Evolutionary conservation across 306 rosid species (phyloP).

Genomic region (Malus sieversii): DNA sequence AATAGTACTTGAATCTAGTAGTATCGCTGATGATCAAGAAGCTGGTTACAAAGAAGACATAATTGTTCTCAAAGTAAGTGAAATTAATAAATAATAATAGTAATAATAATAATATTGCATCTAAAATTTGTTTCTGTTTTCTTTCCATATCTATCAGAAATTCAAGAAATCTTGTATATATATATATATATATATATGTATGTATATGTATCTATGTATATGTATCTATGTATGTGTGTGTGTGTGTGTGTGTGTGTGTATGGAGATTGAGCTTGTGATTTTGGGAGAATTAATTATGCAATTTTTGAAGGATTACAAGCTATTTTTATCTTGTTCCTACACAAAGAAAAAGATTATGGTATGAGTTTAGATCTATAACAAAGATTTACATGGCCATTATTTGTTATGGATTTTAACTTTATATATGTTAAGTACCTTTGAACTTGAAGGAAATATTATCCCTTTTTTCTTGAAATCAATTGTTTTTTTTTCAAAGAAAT

Average conservation of each 20-base stretch:
- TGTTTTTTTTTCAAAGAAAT: not conserved
- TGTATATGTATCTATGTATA: no score
- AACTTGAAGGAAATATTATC: not conserved
- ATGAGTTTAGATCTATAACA: not conserved
- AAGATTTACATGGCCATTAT: not conserved
- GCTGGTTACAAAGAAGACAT: not conserved
- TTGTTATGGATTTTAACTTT: not conserved
- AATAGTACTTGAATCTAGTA: not conserved
- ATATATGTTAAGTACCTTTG: not conserved
- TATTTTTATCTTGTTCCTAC: not conserved
- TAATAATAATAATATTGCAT: not conserved
- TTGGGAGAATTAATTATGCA: not conserved
- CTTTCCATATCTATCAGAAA: not conserved
- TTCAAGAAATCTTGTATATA: not conserved
- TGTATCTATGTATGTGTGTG: no score
- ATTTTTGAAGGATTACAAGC: not conserved
- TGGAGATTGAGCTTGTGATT: not conserved
- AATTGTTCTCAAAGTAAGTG: constrained; percentile 7
- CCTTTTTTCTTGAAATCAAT: not conserved
- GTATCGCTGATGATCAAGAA: not conserved
- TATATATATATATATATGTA: no score
- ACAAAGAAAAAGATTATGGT: not conserved
- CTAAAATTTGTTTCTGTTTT: not conserved
- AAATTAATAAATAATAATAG: not conserved
- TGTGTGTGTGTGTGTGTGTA: no score